Evolutionary conservation across 148 eudicot species (phyloP).

Genomic region (Drosera capensis): DNA sequence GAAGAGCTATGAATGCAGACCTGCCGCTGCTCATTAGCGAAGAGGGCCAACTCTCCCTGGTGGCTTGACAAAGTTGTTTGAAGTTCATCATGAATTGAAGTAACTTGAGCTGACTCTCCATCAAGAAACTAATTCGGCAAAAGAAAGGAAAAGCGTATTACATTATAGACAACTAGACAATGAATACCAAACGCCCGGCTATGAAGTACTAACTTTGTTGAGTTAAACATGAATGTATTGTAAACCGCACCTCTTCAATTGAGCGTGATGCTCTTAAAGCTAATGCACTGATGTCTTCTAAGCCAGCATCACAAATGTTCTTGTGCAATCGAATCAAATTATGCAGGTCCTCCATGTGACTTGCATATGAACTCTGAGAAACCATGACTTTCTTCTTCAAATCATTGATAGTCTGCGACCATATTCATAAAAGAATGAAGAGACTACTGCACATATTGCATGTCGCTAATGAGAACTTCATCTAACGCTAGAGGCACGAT

Average conservation of each 20-base stretch:
- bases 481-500: background rate
- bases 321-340: constrained; percentile 87
- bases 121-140: constrained; percentile 48
- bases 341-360: constrained; percentile 80
- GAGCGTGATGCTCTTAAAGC: constrained; percentile 42
- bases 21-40: constrained; percentile 85
- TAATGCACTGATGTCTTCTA: constrained; percentile 66
- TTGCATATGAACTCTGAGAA: constrained; percentile 46
- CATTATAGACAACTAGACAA: no score
- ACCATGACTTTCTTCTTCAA: constrained; percentile 61
- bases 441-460: no score
- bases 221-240: background rate
- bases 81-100: constrained; percentile 68
- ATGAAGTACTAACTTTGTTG: background rate
- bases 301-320: constrained; percentile 54
- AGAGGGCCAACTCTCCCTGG: constrained; percentile 72
- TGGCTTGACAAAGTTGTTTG: constrained; percentile 55
- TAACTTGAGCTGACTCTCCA: constrained; percentile 46
- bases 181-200: no score
- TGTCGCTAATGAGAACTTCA: no score
- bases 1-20: constrained; percentile 15
- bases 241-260: constrained; percentile 47
- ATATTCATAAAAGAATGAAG: background rate
- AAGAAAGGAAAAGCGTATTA: no score
- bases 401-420: constrained; percentile 38